phyloP scores from a whole-genome alignment of 495 filamentous ascomycete species.

The Polyplosphaeria fusca region DNA sequence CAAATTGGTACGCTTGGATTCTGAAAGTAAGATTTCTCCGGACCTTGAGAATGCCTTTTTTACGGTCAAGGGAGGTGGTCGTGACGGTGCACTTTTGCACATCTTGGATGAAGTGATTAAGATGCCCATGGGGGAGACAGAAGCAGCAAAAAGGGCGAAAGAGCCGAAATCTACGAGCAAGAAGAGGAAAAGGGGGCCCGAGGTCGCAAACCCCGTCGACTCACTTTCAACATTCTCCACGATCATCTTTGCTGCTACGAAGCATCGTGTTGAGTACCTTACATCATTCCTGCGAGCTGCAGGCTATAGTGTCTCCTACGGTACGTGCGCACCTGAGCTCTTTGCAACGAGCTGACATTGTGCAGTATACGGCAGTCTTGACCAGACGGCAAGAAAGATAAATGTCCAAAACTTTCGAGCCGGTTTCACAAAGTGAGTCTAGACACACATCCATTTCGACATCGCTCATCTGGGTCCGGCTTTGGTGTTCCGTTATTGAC shows the following conservation, averaged over 20 bases:
- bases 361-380: conserved; percentile 88
- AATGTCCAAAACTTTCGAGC: conserved; percentile 85
- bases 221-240: conserved; percentile 78
- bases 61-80: conserved; percentile 83
- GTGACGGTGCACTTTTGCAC: conserved; percentile 86
- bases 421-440: conserved; percentile 73
- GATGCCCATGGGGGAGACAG: conserved; percentile 75
- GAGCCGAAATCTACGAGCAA: conserved; percentile 37
- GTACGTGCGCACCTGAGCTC: too few relatives aligned
- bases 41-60: conserved; percentile 94
- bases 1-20: conserved; percentile 79
- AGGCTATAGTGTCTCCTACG: conserved; percentile 86
- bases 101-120: conserved; percentile 88
- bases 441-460: too few relatives aligned
- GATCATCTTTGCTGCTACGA: conserved; percentile 89
- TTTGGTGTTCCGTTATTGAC: too few relatives aligned
- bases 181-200: conserved; percentile 52
- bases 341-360: too few relatives aligned
- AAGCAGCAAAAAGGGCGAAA: conserved; percentile 44
- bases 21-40: conserved; percentile 91
- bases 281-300: conserved; percentile 65
- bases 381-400: conserved; percentile 85
- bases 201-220: conserved; percentile 47
- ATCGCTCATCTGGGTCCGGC: too few relatives aligned
- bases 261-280: conserved; percentile 97